These are phyloP conservation scores for Candida smagusa DNA, from an alignment of 1,139 yeast genomes.

Conservation along the genomic window DNA sequence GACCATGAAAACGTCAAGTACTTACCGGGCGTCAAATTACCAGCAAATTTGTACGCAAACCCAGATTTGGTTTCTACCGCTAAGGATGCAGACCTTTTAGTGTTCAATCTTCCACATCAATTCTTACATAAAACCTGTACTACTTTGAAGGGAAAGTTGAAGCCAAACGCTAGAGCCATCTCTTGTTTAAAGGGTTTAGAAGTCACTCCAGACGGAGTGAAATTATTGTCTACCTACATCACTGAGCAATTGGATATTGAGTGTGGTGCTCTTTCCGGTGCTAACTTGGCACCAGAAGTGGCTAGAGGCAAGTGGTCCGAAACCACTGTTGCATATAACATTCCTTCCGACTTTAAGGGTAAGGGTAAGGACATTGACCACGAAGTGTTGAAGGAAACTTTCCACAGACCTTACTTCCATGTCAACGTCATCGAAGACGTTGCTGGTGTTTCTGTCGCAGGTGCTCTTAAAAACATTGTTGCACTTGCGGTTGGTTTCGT, in stretches of 20 bases:
- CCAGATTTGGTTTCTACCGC: conserved; percentile 39
- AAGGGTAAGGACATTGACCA: conserved; percentile 42
- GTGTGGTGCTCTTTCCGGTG: conserved; percentile 49
- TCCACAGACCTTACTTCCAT: conserved; percentile 49
- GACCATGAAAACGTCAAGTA: conserved; percentile 46
- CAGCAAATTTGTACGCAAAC: conserved; percentile 40
- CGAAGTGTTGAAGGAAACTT: conserved; percentile 38
- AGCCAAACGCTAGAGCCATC: conserved; percentile 40
- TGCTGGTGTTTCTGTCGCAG: conserved; percentile 49
- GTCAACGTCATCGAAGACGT: conserved; percentile 47
- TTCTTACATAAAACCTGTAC: conserved; percentile 39
- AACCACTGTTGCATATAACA: conserved; percentile 44
- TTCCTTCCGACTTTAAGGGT: conserved; percentile 41
- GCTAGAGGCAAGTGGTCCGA: conserved; percentile 50
- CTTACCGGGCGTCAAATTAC: conserved; percentile 44
- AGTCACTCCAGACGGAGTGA: conserved; percentile 43
- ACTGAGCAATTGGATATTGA: conserved; percentile 42
- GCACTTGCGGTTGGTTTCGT: conserved; percentile 50
- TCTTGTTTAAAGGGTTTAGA: conserved; percentile 50
- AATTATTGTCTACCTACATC: conserved; percentile 41
- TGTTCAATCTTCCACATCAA: conserved; percentile 50
- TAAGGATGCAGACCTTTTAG: conserved; percentile 42
- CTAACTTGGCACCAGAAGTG: conserved; percentile 48
- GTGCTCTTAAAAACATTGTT: conserved; percentile 47
- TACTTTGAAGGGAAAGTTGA: conserved; percentile 38